Conservation (phyloP, 345 rosid species). For the Populus tremula region DNA sequence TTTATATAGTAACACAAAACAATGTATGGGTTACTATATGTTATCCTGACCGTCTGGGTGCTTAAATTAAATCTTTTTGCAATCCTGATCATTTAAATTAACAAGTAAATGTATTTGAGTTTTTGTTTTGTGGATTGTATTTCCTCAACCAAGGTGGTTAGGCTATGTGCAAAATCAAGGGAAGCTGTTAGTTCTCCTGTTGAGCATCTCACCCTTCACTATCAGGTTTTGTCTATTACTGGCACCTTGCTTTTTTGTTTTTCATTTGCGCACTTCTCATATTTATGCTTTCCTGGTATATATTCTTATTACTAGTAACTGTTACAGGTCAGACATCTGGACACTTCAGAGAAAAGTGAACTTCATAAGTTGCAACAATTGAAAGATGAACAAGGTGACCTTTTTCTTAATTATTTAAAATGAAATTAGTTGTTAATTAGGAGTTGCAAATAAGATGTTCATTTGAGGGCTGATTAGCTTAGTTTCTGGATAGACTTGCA, state of each 20-base stretch:
- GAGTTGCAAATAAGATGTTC: not conserved
- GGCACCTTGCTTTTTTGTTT: not conserved
- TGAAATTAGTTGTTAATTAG: not conserved
- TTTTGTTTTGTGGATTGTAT: conserved; percentile 1
- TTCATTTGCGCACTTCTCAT: not conserved
- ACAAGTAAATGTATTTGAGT: not conserved
- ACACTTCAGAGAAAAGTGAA: conserved; percentile 98
- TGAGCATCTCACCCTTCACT: conserved; percentile 98
- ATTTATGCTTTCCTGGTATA: not conserved
- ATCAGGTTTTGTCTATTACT: conserved; percentile 65
- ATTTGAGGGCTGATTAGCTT: not conserved
- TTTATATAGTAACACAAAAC: not conserved
- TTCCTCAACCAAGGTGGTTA: conserved; percentile 63
- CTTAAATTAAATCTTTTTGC: not conserved
- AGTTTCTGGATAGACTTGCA: not conserved
- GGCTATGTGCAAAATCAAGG: conserved; percentile 98
- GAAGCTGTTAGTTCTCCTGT: conserved; percentile 99
- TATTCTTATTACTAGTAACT: conserved; percentile 11
- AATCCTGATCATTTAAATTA: not conserved
- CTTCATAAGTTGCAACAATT: conserved; percentile 95
- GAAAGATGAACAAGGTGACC: conserved; percentile 97
- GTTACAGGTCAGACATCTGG: conserved; percentile 92
- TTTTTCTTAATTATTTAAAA: not conserved
- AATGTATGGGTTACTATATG: not conserved
- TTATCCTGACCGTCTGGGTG: not conserved